phyloP scores from a whole-genome alignment of 164 flowering plant genomes.

The Vitis rotundifolia region DNA sequence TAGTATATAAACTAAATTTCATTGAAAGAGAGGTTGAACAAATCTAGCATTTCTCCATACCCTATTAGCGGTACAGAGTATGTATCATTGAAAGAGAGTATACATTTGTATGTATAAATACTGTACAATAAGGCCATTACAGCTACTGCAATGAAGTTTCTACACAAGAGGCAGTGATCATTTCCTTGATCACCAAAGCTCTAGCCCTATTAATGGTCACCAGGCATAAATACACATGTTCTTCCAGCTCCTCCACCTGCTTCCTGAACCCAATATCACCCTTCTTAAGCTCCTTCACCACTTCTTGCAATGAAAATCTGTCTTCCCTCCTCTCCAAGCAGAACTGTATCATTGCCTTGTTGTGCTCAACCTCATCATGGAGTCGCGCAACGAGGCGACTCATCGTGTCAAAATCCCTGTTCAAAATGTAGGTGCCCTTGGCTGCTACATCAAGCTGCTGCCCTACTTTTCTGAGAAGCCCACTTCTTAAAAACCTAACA shows the following conservation, averaged over 20 bases:
- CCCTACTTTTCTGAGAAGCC: constrained; percentile 29
- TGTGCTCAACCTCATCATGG: constrained; percentile 52
- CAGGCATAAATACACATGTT: constrained; percentile 67
- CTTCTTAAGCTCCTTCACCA: constrained; percentile 55
- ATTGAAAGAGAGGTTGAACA: too few species aligned
- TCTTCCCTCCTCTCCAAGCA: constrained; percentile 52
- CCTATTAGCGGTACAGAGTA: too few species aligned
- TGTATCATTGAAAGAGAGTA: too few species aligned
- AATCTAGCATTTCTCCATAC: too few species aligned
- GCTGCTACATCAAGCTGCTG: constrained; percentile 60
- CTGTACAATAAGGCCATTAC: too few species aligned
- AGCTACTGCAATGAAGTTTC: background rate
- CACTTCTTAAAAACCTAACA: constrained; percentile 20
- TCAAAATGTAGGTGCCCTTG: constrained; percentile 53
- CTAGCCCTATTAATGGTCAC: constrained; percentile 65
- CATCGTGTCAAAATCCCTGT: constrained; percentile 57
- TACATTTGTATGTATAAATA: too few species aligned
- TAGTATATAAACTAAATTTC: too few species aligned
- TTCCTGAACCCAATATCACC: constrained; percentile 40
- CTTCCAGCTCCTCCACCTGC: constrained; percentile 68
- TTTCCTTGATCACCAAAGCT: constrained; percentile 46
- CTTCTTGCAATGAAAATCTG: constrained; percentile 36
- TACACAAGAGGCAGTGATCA: constrained; percentile 23
- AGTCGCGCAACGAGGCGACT: constrained; percentile 41
- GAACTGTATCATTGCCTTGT: constrained; percentile 40